Evolutionary conservation across 2,329 filamentous ascomycete genomes (phyloP).

Genomic region (Ophiostoma australiae): DNA sequence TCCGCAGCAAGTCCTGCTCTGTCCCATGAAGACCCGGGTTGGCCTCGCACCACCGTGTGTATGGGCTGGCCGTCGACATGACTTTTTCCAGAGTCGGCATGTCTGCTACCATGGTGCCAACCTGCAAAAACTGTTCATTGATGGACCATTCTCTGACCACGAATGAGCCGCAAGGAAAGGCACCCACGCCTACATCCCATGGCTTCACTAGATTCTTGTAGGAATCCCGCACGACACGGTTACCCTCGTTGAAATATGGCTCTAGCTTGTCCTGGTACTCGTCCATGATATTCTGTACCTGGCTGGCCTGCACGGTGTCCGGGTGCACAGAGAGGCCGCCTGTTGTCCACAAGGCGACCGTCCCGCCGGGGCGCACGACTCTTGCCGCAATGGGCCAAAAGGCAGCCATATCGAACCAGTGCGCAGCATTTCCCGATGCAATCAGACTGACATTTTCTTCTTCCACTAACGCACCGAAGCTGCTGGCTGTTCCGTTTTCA

Average conservation of each 20-base stretch:
- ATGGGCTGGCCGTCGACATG: constrained; percentile 38
- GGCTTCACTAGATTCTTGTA: constrained; percentile 46
- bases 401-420: constrained; percentile 53
- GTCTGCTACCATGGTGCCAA: not conserved
- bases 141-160: constrained; percentile 42
- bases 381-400: constrained; percentile 48
- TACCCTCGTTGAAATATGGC: constrained; percentile 42
- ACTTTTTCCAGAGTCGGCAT: constrained; percentile 38
- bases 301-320: constrained; percentile 38
- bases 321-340: constrained; percentile 34
- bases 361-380: constrained; percentile 49
- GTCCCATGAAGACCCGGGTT: constrained; percentile 40
- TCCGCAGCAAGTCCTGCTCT: constrained; percentile 34
- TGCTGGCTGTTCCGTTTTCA: constrained; percentile 42
- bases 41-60: constrained; percentile 43
- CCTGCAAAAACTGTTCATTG: constrained; percentile 26
- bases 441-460: constrained; percentile 44
- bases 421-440: constrained; percentile 46
- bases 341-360: constrained; percentile 48
- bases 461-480: constrained; percentile 33
- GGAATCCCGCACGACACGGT: constrained; percentile 37
- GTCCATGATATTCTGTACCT: constrained; percentile 41
- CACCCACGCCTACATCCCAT: constrained; percentile 41
- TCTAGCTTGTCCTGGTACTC: constrained; percentile 36
- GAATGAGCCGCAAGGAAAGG: constrained; percentile 40